Conservation (phyloP, 2,329 filamentous ascomycete genomes). For the Sphaerulina populicola region DNA sequence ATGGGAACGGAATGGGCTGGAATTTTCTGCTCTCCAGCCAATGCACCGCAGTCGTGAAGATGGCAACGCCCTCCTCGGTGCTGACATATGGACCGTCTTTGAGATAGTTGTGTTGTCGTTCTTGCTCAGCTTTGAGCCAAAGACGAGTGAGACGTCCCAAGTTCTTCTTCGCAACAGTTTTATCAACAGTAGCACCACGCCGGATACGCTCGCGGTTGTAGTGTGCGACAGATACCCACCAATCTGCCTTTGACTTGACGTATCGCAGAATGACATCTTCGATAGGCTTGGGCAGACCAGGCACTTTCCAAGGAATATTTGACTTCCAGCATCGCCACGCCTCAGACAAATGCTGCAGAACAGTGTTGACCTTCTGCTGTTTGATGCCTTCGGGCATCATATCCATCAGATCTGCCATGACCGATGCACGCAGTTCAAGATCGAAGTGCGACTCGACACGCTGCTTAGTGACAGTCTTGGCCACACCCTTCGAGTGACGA, state of each 20-base stretch:
- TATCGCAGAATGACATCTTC: conserved; percentile 98
- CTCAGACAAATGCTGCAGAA: conserved; percentile 92
- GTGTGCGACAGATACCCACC: conserved; percentile 99
- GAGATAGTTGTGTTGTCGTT: conserved; percentile 98
- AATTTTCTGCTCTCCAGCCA: conserved; percentile 98
- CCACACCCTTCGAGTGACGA: conserved; percentile 95
- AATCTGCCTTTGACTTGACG: conserved; percentile 98
- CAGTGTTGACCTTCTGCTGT: conserved; percentile 98
- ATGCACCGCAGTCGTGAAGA: conserved; percentile 97
- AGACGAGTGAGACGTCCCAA: conserved; percentile 85
- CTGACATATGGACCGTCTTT: conserved; percentile 98
- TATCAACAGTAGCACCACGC: conserved; percentile 92
- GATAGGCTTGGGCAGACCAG: conserved; percentile 88
- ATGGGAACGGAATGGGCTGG: conserved; percentile 96
- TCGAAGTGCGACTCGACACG: conserved; percentile 98
- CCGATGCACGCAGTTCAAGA: conserved; percentile 88
- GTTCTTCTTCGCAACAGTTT: conserved; percentile 99
- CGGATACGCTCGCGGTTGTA: conserved; percentile 98
- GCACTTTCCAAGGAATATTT: conserved; percentile 99
- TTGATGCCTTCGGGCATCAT: conserved; percentile 99
- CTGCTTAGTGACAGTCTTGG: conserved; percentile 98
- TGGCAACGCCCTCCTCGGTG: conserved; percentile 94
- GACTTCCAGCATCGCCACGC: conserved; percentile 99
- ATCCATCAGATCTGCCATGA: conserved; percentile 98
- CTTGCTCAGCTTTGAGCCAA: conserved; percentile 97